Evolutionary conservation across 192 early-diverging fungal species (phyloP), one percentile per base, ranked within the genome.

Genomic region (Entomortierella beljakovae): DNA sequence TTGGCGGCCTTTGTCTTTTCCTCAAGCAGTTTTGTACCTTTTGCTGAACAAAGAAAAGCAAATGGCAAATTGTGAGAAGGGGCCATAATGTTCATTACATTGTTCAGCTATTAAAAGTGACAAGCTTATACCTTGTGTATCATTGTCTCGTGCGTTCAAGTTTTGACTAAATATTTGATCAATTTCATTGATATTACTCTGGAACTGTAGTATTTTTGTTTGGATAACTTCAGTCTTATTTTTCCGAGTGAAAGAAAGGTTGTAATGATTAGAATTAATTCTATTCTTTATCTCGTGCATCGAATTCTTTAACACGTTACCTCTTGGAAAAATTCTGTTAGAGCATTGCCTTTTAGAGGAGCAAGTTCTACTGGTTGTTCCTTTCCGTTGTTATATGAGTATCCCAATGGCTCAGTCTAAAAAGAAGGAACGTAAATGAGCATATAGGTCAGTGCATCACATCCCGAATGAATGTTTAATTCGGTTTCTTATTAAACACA

Each of bases 311-410:
- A 61, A 11, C 22, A n/a, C 13, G 52, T 61, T 69, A 28, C 75
- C 62, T 79, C 75, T 53, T 79, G 75, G 26, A 79, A 79, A 46
- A 79, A 79, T 25, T 79, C 67, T 31, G 29, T 68, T 57, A 70
- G n/a, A 3, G 61, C 37, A 46, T 79, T 51, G 9, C 75, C 75
- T 7, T 62, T 61, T 38, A 79, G 46, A 46, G 75, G 75, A 26
- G 75, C 65, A 20, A 79, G 49, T 38, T 79, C 75, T 16, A 79
- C 75, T 22, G 66, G 48, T 6, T 40, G 15, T n/a, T 79, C 61
- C 1, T 64, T 63, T 26, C 33, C 31, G 18, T 35, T 23, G 25
- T 29, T 23, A 43, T 42, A 60, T 7, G 55, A 57, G 33, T 6
- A 7, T n/a, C 32, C 29, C 31, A 32, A 20, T 7, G 31, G 16